Percentiles rank a stretch among this genome's conserved stretches.
Conservation (phyloP, 2,329 filamentous ascomycete species). For the Waltergamsia citrina region DNA sequence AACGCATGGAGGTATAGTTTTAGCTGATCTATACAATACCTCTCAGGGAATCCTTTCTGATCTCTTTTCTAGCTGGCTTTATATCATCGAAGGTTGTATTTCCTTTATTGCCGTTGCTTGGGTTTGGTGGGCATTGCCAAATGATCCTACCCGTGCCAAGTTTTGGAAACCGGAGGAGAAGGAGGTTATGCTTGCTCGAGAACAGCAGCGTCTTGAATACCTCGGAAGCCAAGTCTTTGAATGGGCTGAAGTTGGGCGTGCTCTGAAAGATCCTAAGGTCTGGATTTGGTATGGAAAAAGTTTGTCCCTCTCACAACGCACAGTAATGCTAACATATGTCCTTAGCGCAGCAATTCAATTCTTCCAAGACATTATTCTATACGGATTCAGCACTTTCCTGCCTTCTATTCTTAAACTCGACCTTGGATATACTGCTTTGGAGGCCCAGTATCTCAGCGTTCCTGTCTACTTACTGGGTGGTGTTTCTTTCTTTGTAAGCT, state of each 20-base stretch:
- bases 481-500: constrained; percentile 26
- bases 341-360: constrained; percentile 34
- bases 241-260: constrained; percentile 38
- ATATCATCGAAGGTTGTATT: constrained; percentile 40
- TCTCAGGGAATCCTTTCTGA: constrained; percentile 21
- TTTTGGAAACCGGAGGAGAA: constrained; percentile 38
- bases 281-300: constrained; percentile 35
- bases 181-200: constrained; percentile 38
- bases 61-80: constrained; percentile 37
- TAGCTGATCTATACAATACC: constrained; percentile 25
- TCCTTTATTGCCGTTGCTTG: constrained; percentile 18
- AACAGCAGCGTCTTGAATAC: constrained; percentile 32
- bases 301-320: neutral
- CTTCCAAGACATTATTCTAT: constrained; percentile 40
- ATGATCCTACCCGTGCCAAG: constrained; percentile 29
- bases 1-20: constrained; percentile 1
- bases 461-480: constrained; percentile 45
- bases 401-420: constrained; percentile 40
- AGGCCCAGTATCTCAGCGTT: constrained; percentile 44
- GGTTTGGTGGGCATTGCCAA: constrained; percentile 18
- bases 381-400: constrained; percentile 49
- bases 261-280: constrained; percentile 38
- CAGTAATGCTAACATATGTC: neutral
- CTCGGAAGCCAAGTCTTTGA: constrained; percentile 37
- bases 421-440: constrained; percentile 39